Evolutionary conservation across 768 basidiomycete genomes (phyloP).

Genomic region (Suillus fuscotomentosus): DNA sequence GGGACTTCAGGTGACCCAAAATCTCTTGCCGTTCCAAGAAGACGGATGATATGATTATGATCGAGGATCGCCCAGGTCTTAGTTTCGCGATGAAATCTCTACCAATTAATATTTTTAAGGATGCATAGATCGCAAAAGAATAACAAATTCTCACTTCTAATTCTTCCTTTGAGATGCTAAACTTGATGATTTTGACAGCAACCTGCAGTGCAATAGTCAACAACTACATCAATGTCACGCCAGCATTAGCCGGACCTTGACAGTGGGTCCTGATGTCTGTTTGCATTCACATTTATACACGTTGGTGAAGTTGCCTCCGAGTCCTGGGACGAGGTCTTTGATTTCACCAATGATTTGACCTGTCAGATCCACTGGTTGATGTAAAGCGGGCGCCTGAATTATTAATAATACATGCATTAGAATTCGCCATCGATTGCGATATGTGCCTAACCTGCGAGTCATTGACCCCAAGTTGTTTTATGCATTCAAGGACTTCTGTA

Average conservation of each 20-base stretch:
- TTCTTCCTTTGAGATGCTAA: not conserved
- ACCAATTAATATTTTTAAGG: not conserved
- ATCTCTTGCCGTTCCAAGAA: conserved; percentile 14
- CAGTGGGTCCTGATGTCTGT: not conserved
- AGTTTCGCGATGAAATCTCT: conserved; percentile 15
- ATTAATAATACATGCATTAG: not conserved
- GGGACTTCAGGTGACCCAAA: conserved; percentile 7
- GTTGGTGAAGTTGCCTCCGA: not conserved
- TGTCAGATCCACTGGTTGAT: not conserved
- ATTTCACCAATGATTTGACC: not conserved
- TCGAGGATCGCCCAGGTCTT: conserved; percentile 15
- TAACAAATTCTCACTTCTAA: too few species aligned
- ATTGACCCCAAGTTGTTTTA: not conserved
- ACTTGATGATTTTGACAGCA: not conserved
- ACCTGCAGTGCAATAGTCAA: not conserved
- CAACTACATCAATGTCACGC: not conserved
- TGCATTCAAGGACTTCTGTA: not conserved
- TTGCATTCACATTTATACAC: not conserved
- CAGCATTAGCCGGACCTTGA: not conserved
- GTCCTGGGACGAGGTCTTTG: not conserved
- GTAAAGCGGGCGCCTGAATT: not conserved
- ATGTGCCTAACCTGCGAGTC: not conserved
- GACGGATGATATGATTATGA: conserved; percentile 18
- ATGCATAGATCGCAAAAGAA: not conserved
- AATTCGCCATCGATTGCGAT: not conserved